Base-by-base conservation (phyloP, 805 yeast genomes). In the Saccharomycopsis capsularis region DNA sequence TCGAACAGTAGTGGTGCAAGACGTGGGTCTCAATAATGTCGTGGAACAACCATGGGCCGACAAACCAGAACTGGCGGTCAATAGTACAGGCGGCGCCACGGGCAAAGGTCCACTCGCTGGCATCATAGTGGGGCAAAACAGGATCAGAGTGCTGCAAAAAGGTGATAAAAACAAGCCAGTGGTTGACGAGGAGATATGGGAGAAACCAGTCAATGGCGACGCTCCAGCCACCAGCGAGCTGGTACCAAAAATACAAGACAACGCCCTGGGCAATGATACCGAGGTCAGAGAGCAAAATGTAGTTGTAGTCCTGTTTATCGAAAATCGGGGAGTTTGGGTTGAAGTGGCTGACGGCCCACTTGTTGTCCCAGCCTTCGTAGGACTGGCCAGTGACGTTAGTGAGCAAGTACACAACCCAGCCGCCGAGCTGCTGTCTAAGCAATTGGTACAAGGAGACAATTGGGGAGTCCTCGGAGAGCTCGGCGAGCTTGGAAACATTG, bases 1-100 rank as follows among this genome's bases (percentile, higher is more conserved):
- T 73, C 9, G 90, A 81, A 55, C 78, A 81, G 65, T 76, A 87
- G 68, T 86, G 95, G 69, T 86, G 95, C 59, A 83, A 74, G 47
- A 87, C 95, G 63, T 86, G 95, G 46, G 95, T 87, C 69, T 86
- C 95, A 61, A 86, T 85, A 61, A 86, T 86, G 64, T 85, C 95
- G 67, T 86, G 95, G 79, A 86, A 82, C 60, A 84, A 70, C 73
- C 77, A 76, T 62, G 76, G 71, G 50, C 95, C 95, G 54, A 83
- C 71, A 63, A 85, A 82, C 27, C 91, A 90, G 62, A 85, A 83
- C 61, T 85, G 80, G 61, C 95, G 74, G 67, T 86, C 95, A 55
- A 87, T 80, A 50, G 95, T 86, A 53, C 91, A 85, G 48, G 93
- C 90, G 27, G 95, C 95, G 57, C 95, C 95, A 62, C 90, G 77